Evolutionary conservation across 192 early-diverging fungal genomes (phyloP), one percentile per base, ranked within the genome.

Genomic region (Backusella australiensis): DNA sequence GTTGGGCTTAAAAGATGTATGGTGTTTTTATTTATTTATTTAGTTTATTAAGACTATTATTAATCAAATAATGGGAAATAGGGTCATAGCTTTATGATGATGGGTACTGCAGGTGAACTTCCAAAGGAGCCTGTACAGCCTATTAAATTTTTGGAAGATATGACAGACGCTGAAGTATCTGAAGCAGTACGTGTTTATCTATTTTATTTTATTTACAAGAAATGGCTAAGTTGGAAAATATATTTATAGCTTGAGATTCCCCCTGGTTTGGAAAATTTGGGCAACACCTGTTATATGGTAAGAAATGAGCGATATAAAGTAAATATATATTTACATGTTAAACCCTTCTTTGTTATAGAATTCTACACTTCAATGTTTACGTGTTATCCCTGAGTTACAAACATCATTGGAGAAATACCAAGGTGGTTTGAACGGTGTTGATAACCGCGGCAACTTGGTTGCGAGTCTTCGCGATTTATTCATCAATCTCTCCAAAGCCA

Each of bases 101-200:
- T 98, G 93, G 98, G 98, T 39, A 96, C 96, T 4, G 93, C 90
- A 6, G 96, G 95, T 46, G 98, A 97, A 84, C 84, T 97, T n/a
- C 92, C 95, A 21, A 95, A 94, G 76, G 92, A 89, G 1, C 96
- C 96, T 4, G 75, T 74, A 34, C 83, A 93, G 73, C 87, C 86
- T 38, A 84, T 86, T 17, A 79, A 90, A 39, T 99, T 99, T 80
- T 80, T 96, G 42, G 98, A 99, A 82, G 96, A 97, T 74, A 95
- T 99, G 94, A 89, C 94, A 3, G 96, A 97, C 72, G 85, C 87
- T 42, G 88, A 98, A 79, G 78, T 96, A 49, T 91, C 94, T 0
- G 87, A 96, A 80, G 95, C 96, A 14, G 94, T 95, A 86, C 77
- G 85, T 65, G 26, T 66, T 49, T 49, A 7, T 44, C 1, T 17